Percentiles rank a stretch among this genome's conserved stretches.
Conservation (phyloP, 805 yeast species). For the Zygoascus flipseniorum region DNA sequence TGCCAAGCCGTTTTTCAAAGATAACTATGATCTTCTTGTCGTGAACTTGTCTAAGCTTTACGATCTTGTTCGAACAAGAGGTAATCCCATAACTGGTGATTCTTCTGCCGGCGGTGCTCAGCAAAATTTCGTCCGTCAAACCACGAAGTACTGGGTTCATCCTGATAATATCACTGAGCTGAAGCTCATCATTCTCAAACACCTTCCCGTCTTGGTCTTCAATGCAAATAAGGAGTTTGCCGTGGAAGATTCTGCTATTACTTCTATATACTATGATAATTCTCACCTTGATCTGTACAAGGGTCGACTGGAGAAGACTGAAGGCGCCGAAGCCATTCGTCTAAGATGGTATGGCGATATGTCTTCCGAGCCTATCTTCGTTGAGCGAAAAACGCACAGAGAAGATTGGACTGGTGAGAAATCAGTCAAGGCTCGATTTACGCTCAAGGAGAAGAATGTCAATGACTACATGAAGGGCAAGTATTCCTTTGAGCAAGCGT, state of each 20-base stretch:
- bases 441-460: slow-evolving; percentile 82
- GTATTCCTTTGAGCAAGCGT: slow-evolving; percentile 80
- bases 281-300: slow-evolving; percentile 81
- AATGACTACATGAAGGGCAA: slow-evolving; percentile 78
- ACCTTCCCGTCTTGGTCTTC: slow-evolving; percentile 93
- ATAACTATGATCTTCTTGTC: slow-evolving; percentile 81
- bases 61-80: slow-evolving; percentile 90
- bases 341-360: slow-evolving; percentile 99
- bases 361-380: slow-evolving; percentile 85
- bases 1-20: slow-evolving; percentile 92
- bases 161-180: slow-evolving; percentile 96
- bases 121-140: slow-evolving; percentile 96
- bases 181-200: slow-evolving; percentile 85
- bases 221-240: slow-evolving; percentile 95
- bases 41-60: slow-evolving; percentile 83
- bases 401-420: slow-evolving; percentile 99
- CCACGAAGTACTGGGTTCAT: slow-evolving; percentile 98
- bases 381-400: slow-evolving; percentile 95
- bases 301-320: slow-evolving; percentile 91
- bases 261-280: slow-evolving; percentile 94
- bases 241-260: slow-evolving; percentile 88
- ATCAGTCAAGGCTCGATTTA: slow-evolving; percentile 96
- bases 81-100: slow-evolving; percentile 92
- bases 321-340: slow-evolving; percentile 98
- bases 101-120: slow-evolving; percentile 97